A percentile compares a stretch with the other conserved stretches of the same genome.
Conservation (phyloP, 2,329 filamentous ascomycete species). For the Graphilbum fragrans region DNA sequence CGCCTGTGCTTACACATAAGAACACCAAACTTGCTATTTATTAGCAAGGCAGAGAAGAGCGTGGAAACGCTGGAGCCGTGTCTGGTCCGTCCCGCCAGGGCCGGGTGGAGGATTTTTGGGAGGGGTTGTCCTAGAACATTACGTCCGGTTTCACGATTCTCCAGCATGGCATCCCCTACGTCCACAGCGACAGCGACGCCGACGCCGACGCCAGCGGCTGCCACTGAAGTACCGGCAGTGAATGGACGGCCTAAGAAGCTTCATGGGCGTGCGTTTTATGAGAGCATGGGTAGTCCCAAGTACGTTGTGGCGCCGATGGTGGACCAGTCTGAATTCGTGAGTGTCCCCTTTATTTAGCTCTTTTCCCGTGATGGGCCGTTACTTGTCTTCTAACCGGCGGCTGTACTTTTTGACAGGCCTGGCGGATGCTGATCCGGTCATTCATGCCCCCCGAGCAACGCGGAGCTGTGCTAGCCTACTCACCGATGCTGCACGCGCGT, state of each 20-base stretch:
- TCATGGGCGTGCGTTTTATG: slow-evolving; percentile 80
- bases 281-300: slow-evolving; percentile 87
- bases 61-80: too few species aligned
- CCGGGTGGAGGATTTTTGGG: too few species aligned
- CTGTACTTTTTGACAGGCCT: slow-evolving; percentile 48
- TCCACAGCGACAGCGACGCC: slow-evolving; percentile 4
- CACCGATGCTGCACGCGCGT: slow-evolving; percentile 91
- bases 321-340: slow-evolving; percentile 92
- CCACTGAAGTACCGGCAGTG: slow-evolving; percentile 3
- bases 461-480: slow-evolving; percentile 67
- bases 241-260: slow-evolving; percentile 40
- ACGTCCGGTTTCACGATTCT: too few species aligned
- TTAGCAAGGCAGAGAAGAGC: too few species aligned
- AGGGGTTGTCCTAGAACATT: too few species aligned
- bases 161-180: slow-evolving; percentile 9
- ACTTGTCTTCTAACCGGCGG: background rate
- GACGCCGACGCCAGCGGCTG: slow-evolving; percentile 1
- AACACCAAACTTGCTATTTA: too few species aligned
- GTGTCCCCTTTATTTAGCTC: slow-evolving; percentile 18
- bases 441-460: slow-evolving; percentile 62
- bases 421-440: slow-evolving; percentile 91
- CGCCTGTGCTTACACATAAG: too few species aligned
- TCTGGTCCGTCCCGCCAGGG: too few species aligned
- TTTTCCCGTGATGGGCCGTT: too few species aligned
- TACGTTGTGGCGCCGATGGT: slow-evolving; percentile 94